Evolutionary conservation across 164 flowering plant species (phyloP).

Genomic region (Platanus orientalis): DNA sequence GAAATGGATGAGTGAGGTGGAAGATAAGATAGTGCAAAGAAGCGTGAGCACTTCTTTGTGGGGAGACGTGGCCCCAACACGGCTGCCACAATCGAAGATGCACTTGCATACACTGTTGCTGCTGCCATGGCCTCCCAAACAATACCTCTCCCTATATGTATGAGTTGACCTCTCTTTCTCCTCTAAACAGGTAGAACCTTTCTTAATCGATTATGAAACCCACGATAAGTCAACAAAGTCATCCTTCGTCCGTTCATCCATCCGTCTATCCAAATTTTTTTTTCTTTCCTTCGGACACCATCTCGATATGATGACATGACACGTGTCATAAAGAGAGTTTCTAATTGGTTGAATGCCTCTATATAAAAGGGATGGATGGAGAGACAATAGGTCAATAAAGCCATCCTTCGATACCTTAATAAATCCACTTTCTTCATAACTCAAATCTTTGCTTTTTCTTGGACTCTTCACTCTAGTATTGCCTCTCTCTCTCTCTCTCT

Average conservation of each 20-base stretch:
- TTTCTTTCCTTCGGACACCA: neutral
- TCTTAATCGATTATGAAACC: no score
- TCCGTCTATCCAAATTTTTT: neutral
- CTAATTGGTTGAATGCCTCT: conserved; percentile 45
- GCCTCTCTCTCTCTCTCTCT: no score
- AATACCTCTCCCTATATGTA: no score
- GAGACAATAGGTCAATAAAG: no score
- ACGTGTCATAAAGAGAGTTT: conserved; percentile 26
- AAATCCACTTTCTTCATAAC: no score
- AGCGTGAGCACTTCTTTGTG: conserved; percentile 15
- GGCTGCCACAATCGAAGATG: conserved; percentile 35
- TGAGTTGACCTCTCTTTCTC: conserved; percentile 1
- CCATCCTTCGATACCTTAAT: no score
- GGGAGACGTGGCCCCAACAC: conserved; percentile 36
- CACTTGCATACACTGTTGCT: conserved; percentile 20
- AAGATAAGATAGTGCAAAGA: conserved; percentile 38
- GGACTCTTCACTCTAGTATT: no score
- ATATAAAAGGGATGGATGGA: conserved; percentile 42
- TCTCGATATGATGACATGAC: conserved; percentile 18
- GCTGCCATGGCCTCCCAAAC: conserved; percentile 32
- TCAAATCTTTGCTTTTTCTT: no score
- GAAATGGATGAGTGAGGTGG: conserved; percentile 30
- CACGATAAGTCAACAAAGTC: no score
- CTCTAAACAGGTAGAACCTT: no score
- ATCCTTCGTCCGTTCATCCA: conserved; percentile 6